phyloP scores from a whole-genome alignment of 305 asterid genomes.

The Galium porrigens region DNA sequence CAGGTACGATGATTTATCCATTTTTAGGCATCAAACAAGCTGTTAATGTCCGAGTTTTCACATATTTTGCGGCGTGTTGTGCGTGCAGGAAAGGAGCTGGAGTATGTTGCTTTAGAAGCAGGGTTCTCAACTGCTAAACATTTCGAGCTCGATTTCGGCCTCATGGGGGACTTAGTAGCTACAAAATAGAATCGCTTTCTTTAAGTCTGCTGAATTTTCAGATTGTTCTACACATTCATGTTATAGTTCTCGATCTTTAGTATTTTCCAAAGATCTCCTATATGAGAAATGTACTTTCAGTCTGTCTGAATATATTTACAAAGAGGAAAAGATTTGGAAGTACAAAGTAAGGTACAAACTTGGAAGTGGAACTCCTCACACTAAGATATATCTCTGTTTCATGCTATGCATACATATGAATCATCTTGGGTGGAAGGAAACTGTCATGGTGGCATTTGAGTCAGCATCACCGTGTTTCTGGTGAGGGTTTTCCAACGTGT shows the following conservation, averaged over 20 bases:
- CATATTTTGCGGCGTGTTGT: background rate
- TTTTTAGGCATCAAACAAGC: background rate
- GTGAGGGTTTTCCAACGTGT: background rate
- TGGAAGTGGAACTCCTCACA: background rate
- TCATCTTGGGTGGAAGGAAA: slow-evolving; percentile 18
- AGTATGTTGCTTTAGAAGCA: slow-evolving; percentile 51
- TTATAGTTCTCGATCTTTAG: background rate
- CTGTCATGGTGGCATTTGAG: slow-evolving; percentile 15
- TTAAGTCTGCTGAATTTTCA: background rate
- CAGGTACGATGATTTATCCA: slow-evolving; percentile 30
- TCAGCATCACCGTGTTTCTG: background rate
- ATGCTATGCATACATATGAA: background rate
- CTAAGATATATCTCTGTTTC: background rate
- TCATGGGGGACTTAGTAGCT: slow-evolving; percentile 67
- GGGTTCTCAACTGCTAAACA: slow-evolving; percentile 54
- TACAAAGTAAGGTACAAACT: background rate
- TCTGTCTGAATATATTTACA: background rate
- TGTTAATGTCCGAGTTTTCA: background rate
- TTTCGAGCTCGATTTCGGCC: slow-evolving; percentile 46
- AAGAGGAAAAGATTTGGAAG: background rate
- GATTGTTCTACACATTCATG: background rate
- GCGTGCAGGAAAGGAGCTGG: slow-evolving; percentile 58
- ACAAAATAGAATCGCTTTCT: slow-evolving; percentile 20
- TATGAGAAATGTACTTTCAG: background rate
- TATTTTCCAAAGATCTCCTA: background rate